These are phyloP conservation scores for Spergularia marina DNA, from an alignment of 148 eudicot genomes.

Conservation along the genomic window DNA sequence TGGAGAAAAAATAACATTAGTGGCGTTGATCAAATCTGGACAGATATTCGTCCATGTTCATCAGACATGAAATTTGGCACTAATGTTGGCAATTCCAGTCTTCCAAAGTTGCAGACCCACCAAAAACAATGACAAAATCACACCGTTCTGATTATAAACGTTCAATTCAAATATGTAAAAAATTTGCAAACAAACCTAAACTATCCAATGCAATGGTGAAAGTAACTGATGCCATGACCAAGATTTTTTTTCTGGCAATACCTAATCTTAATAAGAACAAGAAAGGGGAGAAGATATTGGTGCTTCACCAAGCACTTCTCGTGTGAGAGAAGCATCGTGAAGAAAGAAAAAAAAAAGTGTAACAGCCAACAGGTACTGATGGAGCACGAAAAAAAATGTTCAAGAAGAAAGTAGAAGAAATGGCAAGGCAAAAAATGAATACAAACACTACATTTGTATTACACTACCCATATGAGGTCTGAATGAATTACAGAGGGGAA, in stretches of 20 bases:
- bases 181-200: no score
- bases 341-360: not conserved
- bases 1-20: not conserved
- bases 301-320: not conserved
- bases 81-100: not conserved
- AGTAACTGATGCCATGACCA: no score
- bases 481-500: conserved; percentile 22
- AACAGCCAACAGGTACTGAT: not conserved
- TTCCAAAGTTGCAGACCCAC: not conserved
- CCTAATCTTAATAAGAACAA: no score
- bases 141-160: no score
- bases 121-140: not conserved
- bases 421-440: not conserved
- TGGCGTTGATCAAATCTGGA: conserved; percentile 9
- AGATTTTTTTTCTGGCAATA: no score
- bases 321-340: not conserved
- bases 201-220: no score
- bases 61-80: not conserved
- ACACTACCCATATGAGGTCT: conserved; percentile 16
- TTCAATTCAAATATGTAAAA: no score
- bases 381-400: not conserved
- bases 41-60: conserved; percentile 28
- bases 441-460: conserved; percentile 21
- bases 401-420: not conserved
- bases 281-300: no score